Conservation (phyloP, 257 asterid species). For the Capsicum rhomboideum region DNA sequence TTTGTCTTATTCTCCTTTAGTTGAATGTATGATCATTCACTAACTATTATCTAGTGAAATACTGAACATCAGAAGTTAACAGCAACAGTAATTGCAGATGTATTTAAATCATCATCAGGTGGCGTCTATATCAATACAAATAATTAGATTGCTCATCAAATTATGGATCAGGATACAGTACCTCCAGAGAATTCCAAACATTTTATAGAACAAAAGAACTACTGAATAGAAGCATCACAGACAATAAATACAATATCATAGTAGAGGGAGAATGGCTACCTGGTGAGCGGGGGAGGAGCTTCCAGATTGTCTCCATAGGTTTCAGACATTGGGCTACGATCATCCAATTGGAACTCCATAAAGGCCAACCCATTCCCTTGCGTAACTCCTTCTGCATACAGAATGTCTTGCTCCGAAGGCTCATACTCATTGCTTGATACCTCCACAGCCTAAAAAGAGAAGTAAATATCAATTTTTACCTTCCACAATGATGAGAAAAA, state of each 20-base stretch:
- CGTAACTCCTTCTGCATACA: conserved; percentile 90
- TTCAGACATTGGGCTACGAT: conserved; percentile 94
- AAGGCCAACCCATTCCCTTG: conserved; percentile 90
- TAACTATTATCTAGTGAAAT: not conserved
- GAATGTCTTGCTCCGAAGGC: conserved; percentile 83
- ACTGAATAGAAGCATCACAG: not conserved
- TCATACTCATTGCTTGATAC: conserved; percentile 94
- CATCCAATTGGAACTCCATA: conserved; percentile 91
- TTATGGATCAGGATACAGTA: not conserved
- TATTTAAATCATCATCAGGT: not conserved
- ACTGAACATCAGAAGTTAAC: not conserved
- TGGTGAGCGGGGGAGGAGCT: conserved; percentile 52
- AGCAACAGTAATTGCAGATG: not conserved
- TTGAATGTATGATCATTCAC: not conserved
- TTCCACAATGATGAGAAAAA: not conserved
- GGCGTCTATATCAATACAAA: not conserved
- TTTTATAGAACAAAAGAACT: not conserved
- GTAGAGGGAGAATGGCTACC: conserved; percentile 27
- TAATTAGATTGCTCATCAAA: not conserved
- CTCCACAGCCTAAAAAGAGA: conserved; percentile 67
- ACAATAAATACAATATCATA: not conserved
- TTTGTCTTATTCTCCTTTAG: not conserved
- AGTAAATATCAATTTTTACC: not conserved
- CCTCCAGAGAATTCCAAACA: not conserved
- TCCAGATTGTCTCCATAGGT: conserved; percentile 74